Percentiles rank a stretch among this genome's conserved stretches.
Conservation (phyloP, 192 early-diverging fungal genomes). For the Phlyctochytrium arcticum region DNA sequence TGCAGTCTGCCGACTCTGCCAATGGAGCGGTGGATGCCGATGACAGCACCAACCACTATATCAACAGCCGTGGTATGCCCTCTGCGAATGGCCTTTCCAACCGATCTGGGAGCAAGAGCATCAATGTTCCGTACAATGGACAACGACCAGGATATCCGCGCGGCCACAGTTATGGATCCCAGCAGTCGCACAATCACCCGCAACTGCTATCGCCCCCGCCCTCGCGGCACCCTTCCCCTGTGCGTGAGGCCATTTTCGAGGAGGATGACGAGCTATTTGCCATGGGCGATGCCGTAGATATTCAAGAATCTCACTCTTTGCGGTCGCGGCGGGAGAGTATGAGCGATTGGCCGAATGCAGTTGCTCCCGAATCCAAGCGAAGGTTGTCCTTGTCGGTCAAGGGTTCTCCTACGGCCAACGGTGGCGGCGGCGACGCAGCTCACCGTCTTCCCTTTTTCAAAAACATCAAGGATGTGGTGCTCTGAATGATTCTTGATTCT, state of each 20-base stretch:
- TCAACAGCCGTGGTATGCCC: not conserved
- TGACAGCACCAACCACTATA: too few relatives aligned
- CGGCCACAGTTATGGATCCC: too few relatives aligned
- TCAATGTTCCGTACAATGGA: too few relatives aligned
- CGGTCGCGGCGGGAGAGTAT: not conserved
- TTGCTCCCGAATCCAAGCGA: not conserved
- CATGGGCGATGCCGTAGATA: not conserved
- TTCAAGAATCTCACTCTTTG: not conserved
- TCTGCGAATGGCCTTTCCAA: too few relatives aligned
- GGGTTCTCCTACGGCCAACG: too few relatives aligned
- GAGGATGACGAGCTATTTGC: slow-evolving; percentile 7
- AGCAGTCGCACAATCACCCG: slow-evolving; percentile 7
- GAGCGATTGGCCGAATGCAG: too few relatives aligned
- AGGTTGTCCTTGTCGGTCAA: not conserved
- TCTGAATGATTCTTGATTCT: too few relatives aligned
- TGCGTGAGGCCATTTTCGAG: slow-evolving; percentile 17
- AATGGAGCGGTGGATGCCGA: too few relatives aligned
- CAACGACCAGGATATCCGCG: too few relatives aligned
- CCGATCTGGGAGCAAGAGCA: too few relatives aligned
- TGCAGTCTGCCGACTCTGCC: not conserved
- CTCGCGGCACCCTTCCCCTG: slow-evolving; percentile 20
- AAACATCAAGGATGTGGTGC: not conserved
- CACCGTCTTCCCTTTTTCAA: not conserved
- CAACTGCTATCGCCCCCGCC: slow-evolving; percentile 22
- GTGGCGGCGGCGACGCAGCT: too few relatives aligned